phyloP scores from a whole-genome alignment of 225 moss, liverwort and hornwort genomes.

The Asterella californica region DNA sequence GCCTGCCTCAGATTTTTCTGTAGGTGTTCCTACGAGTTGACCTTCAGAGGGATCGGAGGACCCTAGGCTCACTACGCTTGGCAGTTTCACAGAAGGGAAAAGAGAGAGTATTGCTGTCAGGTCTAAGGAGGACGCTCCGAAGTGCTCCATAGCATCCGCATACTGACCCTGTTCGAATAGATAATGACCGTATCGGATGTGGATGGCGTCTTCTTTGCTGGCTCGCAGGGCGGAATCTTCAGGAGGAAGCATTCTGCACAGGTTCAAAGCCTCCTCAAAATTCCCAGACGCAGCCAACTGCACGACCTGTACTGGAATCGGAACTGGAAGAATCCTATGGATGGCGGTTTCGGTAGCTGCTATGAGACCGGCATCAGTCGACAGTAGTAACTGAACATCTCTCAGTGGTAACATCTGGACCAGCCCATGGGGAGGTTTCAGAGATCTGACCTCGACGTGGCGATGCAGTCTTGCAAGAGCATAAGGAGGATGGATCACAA shows the following conservation, averaged over 20 bases:
- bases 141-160: constrained; percentile 86
- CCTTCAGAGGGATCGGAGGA: constrained; percentile 13
- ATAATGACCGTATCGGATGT: constrained; percentile 82
- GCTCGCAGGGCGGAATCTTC: constrained; percentile 90
- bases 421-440: constrained; percentile 80
- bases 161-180: constrained; percentile 81
- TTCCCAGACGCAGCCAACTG: constrained; percentile 92
- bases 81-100: constrained; percentile 80
- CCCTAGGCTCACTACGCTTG: constrained; percentile 28
- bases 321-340: constrained; percentile 79
- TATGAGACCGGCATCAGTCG: constrained; percentile 75
- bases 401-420: constrained; percentile 91
- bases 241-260: constrained; percentile 84
- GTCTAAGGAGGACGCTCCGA: constrained; percentile 87
- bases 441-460: constrained; percentile 89
- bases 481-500: constrained; percentile 83
- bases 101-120: constrained; percentile 71
- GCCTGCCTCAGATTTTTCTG: constrained; percentile 11
- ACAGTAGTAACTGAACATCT: constrained; percentile 60
- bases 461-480: constrained; percentile 86
- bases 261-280: constrained; percentile 76
- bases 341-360: constrained; percentile 73
- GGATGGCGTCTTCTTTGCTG: constrained; percentile 90
- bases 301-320: constrained; percentile 88
- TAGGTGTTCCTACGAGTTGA: constrained; percentile 8